Evolutionary conservation across 2,329 filamentous ascomycete genomes (phyloP).

Genomic region (Colletotrichum euphorbiae): DNA sequence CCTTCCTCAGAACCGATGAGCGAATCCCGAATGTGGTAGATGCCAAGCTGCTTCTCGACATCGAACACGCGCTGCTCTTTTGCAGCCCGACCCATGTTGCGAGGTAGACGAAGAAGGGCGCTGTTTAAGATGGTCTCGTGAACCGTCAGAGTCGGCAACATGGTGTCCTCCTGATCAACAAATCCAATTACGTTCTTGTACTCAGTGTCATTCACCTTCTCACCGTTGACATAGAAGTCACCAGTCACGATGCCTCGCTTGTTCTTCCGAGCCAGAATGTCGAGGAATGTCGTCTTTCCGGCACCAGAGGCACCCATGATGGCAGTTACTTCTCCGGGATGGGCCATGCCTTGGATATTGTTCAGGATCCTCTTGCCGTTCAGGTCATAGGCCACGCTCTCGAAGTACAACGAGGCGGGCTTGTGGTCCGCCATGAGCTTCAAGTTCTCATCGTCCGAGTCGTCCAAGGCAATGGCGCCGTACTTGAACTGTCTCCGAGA

Average conservation of each 20-base stretch:
- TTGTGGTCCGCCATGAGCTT: conserved; percentile 93
- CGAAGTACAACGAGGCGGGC: conserved; percentile 87
- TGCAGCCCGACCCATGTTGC: conserved; percentile 86
- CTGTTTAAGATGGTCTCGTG: conserved; percentile 98
- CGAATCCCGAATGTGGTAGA: conserved; percentile 93
- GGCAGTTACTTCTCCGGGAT: conserved; percentile 93
- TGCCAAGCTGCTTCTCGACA: conserved; percentile 95
- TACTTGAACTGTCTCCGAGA: conserved; percentile 77
- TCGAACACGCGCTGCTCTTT: conserved; percentile 94
- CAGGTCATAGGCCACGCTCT: conserved; percentile 86
- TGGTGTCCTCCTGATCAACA: conserved; percentile 97
- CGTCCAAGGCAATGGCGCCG: conserved; percentile 85
- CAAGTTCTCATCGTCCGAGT: conserved; percentile 87
- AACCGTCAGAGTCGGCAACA: conserved; percentile 94
- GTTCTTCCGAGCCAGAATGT: conserved; percentile 96
- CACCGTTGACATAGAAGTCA: conserved; percentile 92
- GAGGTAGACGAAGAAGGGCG: conserved; percentile 89
- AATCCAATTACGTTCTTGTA: conserved; percentile 96
- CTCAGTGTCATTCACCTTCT: conserved; percentile 84
- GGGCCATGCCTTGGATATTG: conserved; percentile 85
- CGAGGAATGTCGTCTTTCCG: conserved; percentile 96
- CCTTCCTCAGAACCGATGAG: conserved; percentile 97
- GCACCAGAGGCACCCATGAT: conserved; percentile 99
- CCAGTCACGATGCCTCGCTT: conserved; percentile 85
- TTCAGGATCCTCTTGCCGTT: conserved; percentile 89